Evolutionary conservation across 2,329 filamentous ascomycete genomes (phyloP).

Genomic region (Drechslerella stenobrocha): DNA sequence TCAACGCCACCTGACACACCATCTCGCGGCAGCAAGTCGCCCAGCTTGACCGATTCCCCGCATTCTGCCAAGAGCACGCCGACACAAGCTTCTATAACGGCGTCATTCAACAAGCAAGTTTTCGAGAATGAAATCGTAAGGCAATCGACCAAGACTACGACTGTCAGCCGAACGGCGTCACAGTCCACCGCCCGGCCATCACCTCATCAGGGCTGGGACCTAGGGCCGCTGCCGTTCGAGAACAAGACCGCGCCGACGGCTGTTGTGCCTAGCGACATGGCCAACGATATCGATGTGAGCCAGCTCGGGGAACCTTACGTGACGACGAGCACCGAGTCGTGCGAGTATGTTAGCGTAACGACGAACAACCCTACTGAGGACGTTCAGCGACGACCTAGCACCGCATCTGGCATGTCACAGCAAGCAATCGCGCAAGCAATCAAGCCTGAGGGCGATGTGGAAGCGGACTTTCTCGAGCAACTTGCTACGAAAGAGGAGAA

Average conservation of each 20-base stretch:
- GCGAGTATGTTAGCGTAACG: slow-evolving; percentile 38
- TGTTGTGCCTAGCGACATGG: slow-evolving; percentile 10
- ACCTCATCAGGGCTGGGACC: slow-evolving; percentile 36
- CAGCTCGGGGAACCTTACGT: slow-evolving; percentile 44
- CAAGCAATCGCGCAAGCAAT: slow-evolving; percentile 49
- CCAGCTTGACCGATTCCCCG: slow-evolving; percentile 33
- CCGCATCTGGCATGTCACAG: slow-evolving; percentile 40
- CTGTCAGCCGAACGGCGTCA: slow-evolving; percentile 43
- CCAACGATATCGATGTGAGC: slow-evolving; percentile 33
- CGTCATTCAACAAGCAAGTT: slow-evolving; percentile 34
- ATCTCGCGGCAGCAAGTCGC: slow-evolving; percentile 36
- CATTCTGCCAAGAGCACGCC: slow-evolving; percentile 44
- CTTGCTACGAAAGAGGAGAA: slow-evolving; percentile 46
- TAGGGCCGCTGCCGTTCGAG: slow-evolving; percentile 40
- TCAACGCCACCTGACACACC: slow-evolving; percentile 34
- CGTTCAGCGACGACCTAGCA: slow-evolving; percentile 27
- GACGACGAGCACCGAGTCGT: slow-evolving; percentile 40
- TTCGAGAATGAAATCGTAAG: slow-evolving; percentile 42
- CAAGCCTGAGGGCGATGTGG: slow-evolving; percentile 45
- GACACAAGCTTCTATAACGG: slow-evolving; percentile 33
- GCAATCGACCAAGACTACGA: slow-evolving; percentile 32
- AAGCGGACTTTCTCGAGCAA: slow-evolving; percentile 42
- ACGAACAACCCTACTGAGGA: slow-evolving; percentile 34
- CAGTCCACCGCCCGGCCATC: slow-evolving; percentile 40
- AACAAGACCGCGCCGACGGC: slow-evolving; percentile 24